Base-by-base conservation (phyloP, 2,329 filamentous ascomycete genomes). In the Fusarium algeriense region DNA sequence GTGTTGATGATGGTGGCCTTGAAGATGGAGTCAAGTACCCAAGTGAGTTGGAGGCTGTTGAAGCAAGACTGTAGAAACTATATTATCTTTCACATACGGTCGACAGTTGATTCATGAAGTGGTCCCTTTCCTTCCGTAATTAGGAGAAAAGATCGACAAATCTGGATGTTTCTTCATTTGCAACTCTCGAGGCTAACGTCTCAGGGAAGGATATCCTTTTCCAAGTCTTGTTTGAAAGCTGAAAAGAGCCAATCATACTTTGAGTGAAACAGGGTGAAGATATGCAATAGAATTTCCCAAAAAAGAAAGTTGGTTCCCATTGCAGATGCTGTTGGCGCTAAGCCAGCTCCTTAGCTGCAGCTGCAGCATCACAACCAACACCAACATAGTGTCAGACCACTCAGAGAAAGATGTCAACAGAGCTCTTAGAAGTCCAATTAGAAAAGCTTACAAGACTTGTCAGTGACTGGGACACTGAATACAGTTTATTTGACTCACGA, bases 21-120 rank as follows among this genome's bases (percentile, higher is more conserved):
- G 48, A 61, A 41, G 34, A 44, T 9, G 62, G 61, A 35, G 45
- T 61, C 10, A 52, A 56, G 52, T 60, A 77, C 60, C 75, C 75
- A 5, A 77, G 73, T 41, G 72, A 75, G 52, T 43, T 53, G 45
- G 75, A 77, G 44, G 75, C 75, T 28, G 34, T 56, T n/a, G 67
- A 62, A 40, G 73, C 64, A 30, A 71, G 54, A 26, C 40, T 73
- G 17, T 76, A 68, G 67, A 19, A 19, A 19, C 12, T 26, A n/a
- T 43, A 11, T 40, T 10, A 46, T 17, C 11, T 19, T 4, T 3
- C 12, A 26, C 17, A 44, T 41, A 20, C 13, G 20, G 38, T 43
- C 13, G 6, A 15, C 32, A 34, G 14, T 53, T 53, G 19, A 2
- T 9, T 15, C 13, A 28, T 32, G 19, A 35, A 17, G 4, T 13